A percentile compares a stretch with the other conserved stretches of the same genome.
phyloP scores from a whole-genome alignment of 2,329 filamentous ascomycete genomes.

The Epichloe coenophiala region DNA sequence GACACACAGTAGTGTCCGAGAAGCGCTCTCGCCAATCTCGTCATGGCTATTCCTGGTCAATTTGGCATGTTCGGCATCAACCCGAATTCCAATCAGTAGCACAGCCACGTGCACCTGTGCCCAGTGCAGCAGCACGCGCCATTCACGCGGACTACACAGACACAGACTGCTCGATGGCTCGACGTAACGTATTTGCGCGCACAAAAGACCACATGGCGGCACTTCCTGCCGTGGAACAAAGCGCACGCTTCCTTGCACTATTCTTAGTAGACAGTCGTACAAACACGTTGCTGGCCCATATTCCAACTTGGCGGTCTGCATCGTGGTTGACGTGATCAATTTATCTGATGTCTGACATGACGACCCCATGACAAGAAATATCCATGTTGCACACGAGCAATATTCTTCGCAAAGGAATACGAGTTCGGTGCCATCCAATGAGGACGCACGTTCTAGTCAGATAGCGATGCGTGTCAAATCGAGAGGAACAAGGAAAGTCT shows the following conservation, averaged over 20 bases:
- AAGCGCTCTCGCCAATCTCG: background rate
- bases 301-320: background rate
- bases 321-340: background rate
- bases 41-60: background rate
- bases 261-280: background rate
- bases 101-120: background rate
- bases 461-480: background rate
- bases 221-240: background rate
- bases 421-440: background rate
- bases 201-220: background rate
- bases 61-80: no score
- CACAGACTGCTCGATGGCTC: background rate
- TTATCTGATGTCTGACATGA: background rate
- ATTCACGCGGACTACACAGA: background rate
- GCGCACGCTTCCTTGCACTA: background rate
- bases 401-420: background rate
- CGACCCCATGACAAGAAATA: background rate
- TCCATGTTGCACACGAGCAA: background rate
- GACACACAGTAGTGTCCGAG: background rate
- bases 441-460: background rate
- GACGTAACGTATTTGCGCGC: no score
- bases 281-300: background rate
- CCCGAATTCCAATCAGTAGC: background rate
- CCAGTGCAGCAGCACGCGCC: background rate
- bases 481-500: background rate